A percentile compares a stretch with the other conserved stretches of the same genome.
Evolutionary conservation across 2,329 filamentous ascomycete genomes (phyloP).

Genomic region (Xylariaceae sp.): DNA sequence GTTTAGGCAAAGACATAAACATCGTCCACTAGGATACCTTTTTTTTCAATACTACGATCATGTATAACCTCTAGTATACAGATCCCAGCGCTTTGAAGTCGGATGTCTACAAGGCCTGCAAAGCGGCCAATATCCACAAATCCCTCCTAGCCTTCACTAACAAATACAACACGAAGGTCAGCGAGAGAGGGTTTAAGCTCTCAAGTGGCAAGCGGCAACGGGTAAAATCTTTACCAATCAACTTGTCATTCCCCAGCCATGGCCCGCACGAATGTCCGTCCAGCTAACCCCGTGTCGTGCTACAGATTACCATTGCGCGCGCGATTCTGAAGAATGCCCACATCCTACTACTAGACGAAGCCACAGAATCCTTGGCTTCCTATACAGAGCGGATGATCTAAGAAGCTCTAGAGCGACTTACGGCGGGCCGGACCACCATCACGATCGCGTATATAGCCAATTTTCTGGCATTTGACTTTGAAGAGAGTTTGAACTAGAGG

Average conservation of each 20-base stretch:
- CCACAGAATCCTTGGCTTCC: slow-evolving; percentile 72
- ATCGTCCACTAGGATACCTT: slow-evolving; percentile 63
- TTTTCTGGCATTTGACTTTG: too few species aligned
- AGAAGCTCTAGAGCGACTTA: slow-evolving; percentile 56
- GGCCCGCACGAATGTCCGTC: too few species aligned
- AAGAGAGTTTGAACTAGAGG: too few species aligned
- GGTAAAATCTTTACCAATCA: slow-evolving; percentile 39
- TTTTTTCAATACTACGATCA: slow-evolving; percentile 64
- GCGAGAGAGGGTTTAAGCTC: slow-evolving; percentile 45
- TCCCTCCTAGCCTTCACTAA: slow-evolving; percentile 62
- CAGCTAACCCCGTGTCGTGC: too few species aligned
- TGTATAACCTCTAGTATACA: slow-evolving; percentile 67
- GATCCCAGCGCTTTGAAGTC: slow-evolving; percentile 60
- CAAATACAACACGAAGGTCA: slow-evolving; percentile 43
- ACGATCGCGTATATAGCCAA: slow-evolving; percentile 53
- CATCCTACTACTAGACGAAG: slow-evolving; percentile 74
- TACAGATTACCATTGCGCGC: slow-evolving; percentile 62
- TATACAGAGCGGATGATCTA: slow-evolving; percentile 66
- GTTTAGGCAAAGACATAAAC: slow-evolving; percentile 60
- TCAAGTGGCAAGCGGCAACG: slow-evolving; percentile 68
- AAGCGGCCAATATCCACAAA: slow-evolving; percentile 64
- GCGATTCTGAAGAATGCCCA: slow-evolving; percentile 73
- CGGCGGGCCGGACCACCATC: slow-evolving; percentile 57
- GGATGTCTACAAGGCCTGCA: slow-evolving; percentile 61
- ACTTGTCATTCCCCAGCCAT: background rate